Percentiles rank a stretch among this genome's conserved stretches.
Evolutionary conservation across 1,139 yeast species (phyloP).

Genomic region (Candida sp.): DNA sequence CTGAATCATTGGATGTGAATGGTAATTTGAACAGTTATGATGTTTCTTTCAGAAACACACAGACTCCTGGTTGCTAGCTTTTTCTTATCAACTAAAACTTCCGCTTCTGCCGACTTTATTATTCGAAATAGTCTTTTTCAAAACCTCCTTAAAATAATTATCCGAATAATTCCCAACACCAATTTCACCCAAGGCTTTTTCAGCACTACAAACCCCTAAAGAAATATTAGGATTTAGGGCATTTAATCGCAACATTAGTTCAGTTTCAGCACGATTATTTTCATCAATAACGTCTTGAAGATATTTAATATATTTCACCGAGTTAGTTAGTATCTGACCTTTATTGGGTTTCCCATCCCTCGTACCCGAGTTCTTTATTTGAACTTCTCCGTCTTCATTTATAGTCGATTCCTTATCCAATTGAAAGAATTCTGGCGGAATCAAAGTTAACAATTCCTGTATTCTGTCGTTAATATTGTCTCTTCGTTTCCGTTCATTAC

Average conservation of each 20-base stretch:
- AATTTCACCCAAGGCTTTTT: conserved; percentile 67
- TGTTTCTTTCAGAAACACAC: neutral
- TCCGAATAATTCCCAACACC: conserved; percentile 66
- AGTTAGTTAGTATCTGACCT: conserved; percentile 82
- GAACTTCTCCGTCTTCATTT: conserved; percentile 22
- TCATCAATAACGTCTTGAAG: conserved; percentile 77
- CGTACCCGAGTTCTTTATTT: conserved; percentile 56
- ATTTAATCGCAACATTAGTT: conserved; percentile 59
- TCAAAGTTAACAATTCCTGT: conserved; percentile 68
- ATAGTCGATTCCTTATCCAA: conserved; percentile 7
- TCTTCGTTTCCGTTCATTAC: conserved; percentile 64
- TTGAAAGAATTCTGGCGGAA: conserved; percentile 61
- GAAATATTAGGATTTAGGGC: conserved; percentile 41
- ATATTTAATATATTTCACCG: conserved; percentile 78
- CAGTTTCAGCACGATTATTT: conserved; percentile 75
- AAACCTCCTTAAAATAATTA: conserved; percentile 36
- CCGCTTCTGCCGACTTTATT: conserved; percentile 17
- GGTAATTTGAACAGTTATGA: neutral
- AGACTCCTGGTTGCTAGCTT: neutral
- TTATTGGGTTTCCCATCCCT: conserved; percentile 92
- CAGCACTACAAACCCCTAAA: conserved; percentile 63
- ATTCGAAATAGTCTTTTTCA: conserved; percentile 25
- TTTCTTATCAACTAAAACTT: conserved; percentile 9
- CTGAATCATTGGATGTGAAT: neutral
- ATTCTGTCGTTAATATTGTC: conserved; percentile 90